Evolutionary conservation across 306 rosid species (phyloP).

Genomic region (Notholithocarpus densiflorus): DNA sequence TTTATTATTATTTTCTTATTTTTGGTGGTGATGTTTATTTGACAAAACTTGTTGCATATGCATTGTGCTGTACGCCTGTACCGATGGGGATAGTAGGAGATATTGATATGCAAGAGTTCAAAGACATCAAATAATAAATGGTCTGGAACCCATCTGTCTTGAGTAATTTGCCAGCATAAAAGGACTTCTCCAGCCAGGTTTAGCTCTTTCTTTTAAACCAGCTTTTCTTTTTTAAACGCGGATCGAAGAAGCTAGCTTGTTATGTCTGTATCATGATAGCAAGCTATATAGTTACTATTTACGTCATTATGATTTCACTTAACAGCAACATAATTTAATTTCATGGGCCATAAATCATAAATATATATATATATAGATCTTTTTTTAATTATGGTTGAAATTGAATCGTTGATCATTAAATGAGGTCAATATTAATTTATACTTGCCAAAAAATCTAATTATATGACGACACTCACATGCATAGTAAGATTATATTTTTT

Average conservation of each 20-base stretch:
- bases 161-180: slow-evolving; percentile 3
- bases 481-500: not conserved
- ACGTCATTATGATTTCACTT: not conserved
- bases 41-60: not conserved
- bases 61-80: not conserved
- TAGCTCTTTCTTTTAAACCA: not conserved
- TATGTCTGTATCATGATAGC: not conserved
- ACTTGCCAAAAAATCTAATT: too few species aligned
- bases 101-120: not conserved
- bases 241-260: not conserved
- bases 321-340: not conserved
- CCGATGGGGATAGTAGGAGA: not conserved
- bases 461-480: too few species aligned
- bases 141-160: slow-evolving; percentile 30
- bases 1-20: not conserved
- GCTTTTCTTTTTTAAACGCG: not conserved
- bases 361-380: too few species aligned
- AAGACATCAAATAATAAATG: slow-evolving; percentile 6
- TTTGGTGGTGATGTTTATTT: not conserved
- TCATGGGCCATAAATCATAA: not conserved
- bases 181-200: not conserved
- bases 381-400: not conserved
- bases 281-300: not conserved
- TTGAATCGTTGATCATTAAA: not conserved
- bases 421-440: not conserved